Evolutionary conservation across 2,329 filamentous ascomycete species (phyloP), one percentile per base, ranked within the genome.

Genomic region (Trichophyton verrucosum): DNA sequence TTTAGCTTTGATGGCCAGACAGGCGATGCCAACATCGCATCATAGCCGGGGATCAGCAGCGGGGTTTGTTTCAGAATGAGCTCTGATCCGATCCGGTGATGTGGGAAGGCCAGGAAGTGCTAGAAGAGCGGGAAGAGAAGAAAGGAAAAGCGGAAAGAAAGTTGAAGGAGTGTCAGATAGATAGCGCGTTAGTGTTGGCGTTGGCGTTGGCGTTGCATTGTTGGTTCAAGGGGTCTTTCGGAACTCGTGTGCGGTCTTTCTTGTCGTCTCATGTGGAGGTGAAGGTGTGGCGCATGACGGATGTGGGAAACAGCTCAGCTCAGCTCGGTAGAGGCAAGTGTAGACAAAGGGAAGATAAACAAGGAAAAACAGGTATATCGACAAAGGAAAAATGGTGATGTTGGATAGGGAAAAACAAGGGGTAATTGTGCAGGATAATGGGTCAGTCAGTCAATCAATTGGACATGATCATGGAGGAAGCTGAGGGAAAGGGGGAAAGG

Each of bases 301-400:
- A 38, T 38, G 33, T 38, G 33, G 33, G 33, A 38, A 38, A 38
- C 33, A 38, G 20, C 17, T 9, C 20, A 47, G 20, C 22, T 15
- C 46, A 49, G 46, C 20, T 49, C 22, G 24, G 46, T 13, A 47
- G 20, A 47, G 20, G 20, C 20, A 15, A 6, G 40, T n/a, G 40
- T 44, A 44, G 33, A 44, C 40, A 44, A 44, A 44, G n/a, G 40
- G n/a, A 17, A 44, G 6, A 44, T 44, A n/a, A 13, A 30, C 13
- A 53, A 53, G 22, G 49, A 24, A 55, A 24, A 55, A 55, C n/a
- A 55, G 49, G 49, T 55, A 55, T 55, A 55, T 55, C 8, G 49
- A 55, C 49, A 55, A 55, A 55, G 27, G 49, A 55, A 55, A 55
- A 55, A 11, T 38, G 33, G 33, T 38, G 9, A 38, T 9, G n/a